Base-by-base conservation (phyloP, 306 rosid species). In the Luffa aegyptiaca region DNA sequence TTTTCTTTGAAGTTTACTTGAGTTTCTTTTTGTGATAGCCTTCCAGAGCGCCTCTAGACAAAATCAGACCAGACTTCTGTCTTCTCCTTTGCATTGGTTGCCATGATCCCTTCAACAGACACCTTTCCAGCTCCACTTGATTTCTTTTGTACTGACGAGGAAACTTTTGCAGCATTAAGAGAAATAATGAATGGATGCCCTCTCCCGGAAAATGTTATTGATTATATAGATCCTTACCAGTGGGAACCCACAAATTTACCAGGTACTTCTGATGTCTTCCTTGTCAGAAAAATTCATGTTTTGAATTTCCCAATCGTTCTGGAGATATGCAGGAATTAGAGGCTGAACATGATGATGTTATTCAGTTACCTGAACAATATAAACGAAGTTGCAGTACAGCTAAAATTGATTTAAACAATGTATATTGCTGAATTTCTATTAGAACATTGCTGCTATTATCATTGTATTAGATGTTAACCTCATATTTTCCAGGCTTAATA, bases 121-220 rank as follows among this genome's bases (percentile, higher is more conserved):
- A 14, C 78, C 51, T 26, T 57, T 11, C 16, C 70, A 12, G 59
- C 33, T 71, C 44, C 33, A 12, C 66, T 82, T 2, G 62, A 72
- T 70, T 13, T 57, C 0, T 61, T 48, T 8, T 70, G 37, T 48
- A n/a, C 78, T 8, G 14, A 46, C 71, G 26, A 68, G 85, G 86
- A 84, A 20, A 18, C 58, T 20, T 14, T 78, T 57, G 3, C 9
- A 20, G 26, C 21, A 33, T 8, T 87, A 13, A 37, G 16, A n/a
- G 59, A 18, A 72, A 44, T 79, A 26, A 41, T 0, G 39, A 11
- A 10, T 20, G 90, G 88, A 71, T 21, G 75, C 5, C 80, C 79
- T 52, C 64, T 76, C 5, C 90, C 90, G 5, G 21, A 20, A 44
- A 87, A 85, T 81, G 90, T 85, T 46, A 3, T 45, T 10, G 10